These are phyloP conservation scores for Yamadazyma diddensiae DNA, from an alignment of 1,139 yeast genomes.

Conservation along the genomic window DNA sequence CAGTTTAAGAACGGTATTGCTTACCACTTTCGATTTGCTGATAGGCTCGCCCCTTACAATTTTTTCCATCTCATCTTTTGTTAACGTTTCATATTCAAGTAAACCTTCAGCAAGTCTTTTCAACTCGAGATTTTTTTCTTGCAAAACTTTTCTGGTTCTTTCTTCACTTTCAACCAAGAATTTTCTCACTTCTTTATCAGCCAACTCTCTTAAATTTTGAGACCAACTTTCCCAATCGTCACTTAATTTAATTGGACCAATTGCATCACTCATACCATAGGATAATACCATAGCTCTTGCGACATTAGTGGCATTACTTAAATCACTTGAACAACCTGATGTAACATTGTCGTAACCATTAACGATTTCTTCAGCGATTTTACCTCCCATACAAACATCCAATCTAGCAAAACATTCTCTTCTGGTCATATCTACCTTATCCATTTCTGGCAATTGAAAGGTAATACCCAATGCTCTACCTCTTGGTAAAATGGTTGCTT, in stretches of 20 bases:
- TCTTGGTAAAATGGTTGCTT: conserved; percentile 94
- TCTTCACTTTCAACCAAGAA: conserved; percentile 72
- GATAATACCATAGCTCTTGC: conserved; percentile 97
- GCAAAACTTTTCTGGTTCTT: conserved; percentile 70
- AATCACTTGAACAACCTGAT: conserved; percentile 90
- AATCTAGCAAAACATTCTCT: conserved; percentile 86
- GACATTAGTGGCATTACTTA: conserved; percentile 83
- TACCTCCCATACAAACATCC: conserved; percentile 99
- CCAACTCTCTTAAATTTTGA: conserved; percentile 78
- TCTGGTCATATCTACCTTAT: conserved; percentile 89
- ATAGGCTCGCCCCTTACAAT: conserved; percentile 77
- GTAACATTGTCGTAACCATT: conserved; percentile 93
- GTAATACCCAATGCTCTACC: conserved; percentile 97
- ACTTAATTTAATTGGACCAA: conserved; percentile 87
- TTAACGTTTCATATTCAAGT: conserved; percentile 91
- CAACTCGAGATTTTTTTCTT: conserved; percentile 65
- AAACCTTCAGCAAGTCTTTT: conserved; percentile 89
- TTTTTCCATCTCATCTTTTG: conserved; percentile 85
- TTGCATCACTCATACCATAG: conserved; percentile 92
- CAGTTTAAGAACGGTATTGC: conserved; percentile 73
- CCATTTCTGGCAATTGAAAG: conserved; percentile 97
- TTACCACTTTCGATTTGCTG: conserved; percentile 60
- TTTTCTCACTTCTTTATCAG: conserved; percentile 86
- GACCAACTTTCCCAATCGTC: conserved; percentile 97
- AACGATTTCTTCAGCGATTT: conserved; percentile 90